These are phyloP conservation scores for Thalia dealbata DNA, from an alignment of 176 grass and related monocot species.

Conservation along the genomic window DNA sequence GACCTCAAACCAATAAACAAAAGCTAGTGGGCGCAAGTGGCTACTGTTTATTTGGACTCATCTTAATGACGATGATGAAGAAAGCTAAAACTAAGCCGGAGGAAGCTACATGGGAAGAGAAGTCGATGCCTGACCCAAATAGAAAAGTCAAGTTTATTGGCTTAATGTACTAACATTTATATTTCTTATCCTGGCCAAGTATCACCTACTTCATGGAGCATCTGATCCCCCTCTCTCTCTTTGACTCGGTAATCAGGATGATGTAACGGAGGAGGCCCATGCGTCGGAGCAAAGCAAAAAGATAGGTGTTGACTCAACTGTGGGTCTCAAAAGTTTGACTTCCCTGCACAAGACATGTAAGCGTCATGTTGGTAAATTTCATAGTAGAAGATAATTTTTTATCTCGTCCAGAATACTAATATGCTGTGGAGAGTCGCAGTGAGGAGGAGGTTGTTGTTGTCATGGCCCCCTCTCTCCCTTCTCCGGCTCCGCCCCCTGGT, in stretches of 20 bases:
- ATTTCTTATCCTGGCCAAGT: not conserved
- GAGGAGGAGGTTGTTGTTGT: no score
- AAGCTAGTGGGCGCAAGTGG: not conserved
- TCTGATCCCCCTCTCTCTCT: not conserved
- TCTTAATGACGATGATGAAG: not conserved
- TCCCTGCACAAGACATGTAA: no score
- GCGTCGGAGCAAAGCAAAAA: no score
- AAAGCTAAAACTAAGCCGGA: not conserved
- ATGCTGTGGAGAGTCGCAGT: no score
- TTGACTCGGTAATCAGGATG: not conserved
- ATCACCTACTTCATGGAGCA: not conserved
- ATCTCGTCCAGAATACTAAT: no score
- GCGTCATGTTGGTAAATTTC: no score
- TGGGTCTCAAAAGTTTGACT: no score
- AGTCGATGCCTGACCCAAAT: not conserved
- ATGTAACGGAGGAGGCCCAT: no score
- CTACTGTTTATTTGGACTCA: not conserved
- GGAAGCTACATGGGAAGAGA: not conserved
- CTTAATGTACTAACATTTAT: not conserved
- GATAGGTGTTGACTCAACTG: no score
- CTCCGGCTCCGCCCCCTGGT: no score
- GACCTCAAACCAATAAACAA: not conserved
- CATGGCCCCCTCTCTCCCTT: no score
- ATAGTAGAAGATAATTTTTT: no score
- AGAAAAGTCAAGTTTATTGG: not conserved